Conservation (phyloP, 2,329 filamentous ascomycete species). For the Cordyceps pruinosa region DNA sequence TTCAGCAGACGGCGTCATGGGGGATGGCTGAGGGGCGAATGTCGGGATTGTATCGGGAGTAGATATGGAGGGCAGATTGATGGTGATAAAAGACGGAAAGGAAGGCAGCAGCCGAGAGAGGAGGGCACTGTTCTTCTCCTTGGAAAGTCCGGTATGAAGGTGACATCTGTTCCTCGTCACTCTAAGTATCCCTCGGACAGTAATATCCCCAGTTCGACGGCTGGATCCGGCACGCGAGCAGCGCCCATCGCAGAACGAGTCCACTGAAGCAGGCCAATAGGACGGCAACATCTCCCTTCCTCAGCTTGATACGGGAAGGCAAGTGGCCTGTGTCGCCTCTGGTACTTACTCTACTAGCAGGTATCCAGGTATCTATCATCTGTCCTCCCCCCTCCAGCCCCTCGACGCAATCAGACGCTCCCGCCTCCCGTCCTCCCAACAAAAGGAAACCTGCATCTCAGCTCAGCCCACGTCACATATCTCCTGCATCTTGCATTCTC, state of each 20-base stretch:
- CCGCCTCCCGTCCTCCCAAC: constrained; percentile 7
- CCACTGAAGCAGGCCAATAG: constrained; percentile 2
- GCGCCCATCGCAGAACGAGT: neutral
- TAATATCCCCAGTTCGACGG: neutral
- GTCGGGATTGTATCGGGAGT: neutral
- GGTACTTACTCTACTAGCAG: no score
- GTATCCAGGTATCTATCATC: neutral
- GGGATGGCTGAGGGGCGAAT: neutral
- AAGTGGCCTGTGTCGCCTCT: neutral
- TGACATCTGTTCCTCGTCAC: neutral
- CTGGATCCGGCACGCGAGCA: constrained; percentile 13
- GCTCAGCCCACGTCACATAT: neutral
- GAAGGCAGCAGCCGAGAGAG: neutral
- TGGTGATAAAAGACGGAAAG: neutral
- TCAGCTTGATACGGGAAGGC: neutral
- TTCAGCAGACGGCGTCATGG: constrained; percentile 5
- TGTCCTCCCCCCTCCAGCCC: neutral
- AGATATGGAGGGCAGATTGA: neutral
- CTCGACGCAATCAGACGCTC: constrained; percentile 3
- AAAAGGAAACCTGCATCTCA: constrained; percentile 11
- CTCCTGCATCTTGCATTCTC: constrained; percentile 1
- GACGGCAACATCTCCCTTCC: neutral
- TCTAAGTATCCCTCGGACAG: neutral
- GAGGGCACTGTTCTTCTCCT: no score
- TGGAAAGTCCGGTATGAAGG: neutral